These are phyloP conservation scores for Xerocomellus intermedius DNA, from an alignment of 768 basidiomycete genomes.

Conservation along the genomic window DNA sequence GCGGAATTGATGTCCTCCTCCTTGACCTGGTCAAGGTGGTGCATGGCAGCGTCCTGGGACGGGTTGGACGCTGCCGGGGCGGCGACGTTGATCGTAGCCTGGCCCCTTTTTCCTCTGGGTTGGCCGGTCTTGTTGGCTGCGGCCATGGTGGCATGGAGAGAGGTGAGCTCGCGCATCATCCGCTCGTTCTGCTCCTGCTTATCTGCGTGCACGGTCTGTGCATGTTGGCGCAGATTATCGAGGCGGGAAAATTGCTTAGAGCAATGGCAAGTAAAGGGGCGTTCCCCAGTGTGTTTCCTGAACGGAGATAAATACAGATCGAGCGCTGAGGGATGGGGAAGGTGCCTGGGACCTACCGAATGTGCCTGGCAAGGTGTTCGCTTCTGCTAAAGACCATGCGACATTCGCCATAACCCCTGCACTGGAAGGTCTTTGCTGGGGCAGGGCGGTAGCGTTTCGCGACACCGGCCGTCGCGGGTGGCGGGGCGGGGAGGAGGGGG, in stretches of 20 bases:
- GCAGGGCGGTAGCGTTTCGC: constrained; percentile 76
- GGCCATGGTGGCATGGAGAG: constrained; percentile 80
- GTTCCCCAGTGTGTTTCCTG: constrained; percentile 98
- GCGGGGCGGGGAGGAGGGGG: constrained; percentile 17
- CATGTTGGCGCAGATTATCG: constrained; percentile 96
- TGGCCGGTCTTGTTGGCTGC: constrained; percentile 43
- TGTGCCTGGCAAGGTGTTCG: constrained; percentile 94
- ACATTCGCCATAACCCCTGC: constrained; percentile 92
- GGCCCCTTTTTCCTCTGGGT: constrained; percentile 40
- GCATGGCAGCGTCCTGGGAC: constrained; percentile 18
- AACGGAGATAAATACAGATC: constrained; percentile 26
- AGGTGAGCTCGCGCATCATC: constrained; percentile 89
- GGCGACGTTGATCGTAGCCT: constrained; percentile 18
- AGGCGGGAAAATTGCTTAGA: constrained; percentile 93
- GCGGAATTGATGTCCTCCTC: constrained; percentile 38
- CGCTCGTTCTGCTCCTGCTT: constrained; percentile 84
- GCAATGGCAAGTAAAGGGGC: constrained; percentile 96
- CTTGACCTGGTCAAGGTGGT: constrained; percentile 35
- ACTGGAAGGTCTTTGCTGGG: constrained; percentile 93
- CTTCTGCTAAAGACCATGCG: constrained; percentile 95
- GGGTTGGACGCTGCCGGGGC: not conserved
- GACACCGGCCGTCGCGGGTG: constrained; percentile 24
- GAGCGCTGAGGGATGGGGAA: constrained; percentile 12
- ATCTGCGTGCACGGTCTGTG: constrained; percentile 96
- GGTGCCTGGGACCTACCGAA: constrained; percentile 61